Base-by-base conservation (phyloP, 2,329 filamentous ascomycete genomes). In the Diaporthe ilicicola region DNA sequence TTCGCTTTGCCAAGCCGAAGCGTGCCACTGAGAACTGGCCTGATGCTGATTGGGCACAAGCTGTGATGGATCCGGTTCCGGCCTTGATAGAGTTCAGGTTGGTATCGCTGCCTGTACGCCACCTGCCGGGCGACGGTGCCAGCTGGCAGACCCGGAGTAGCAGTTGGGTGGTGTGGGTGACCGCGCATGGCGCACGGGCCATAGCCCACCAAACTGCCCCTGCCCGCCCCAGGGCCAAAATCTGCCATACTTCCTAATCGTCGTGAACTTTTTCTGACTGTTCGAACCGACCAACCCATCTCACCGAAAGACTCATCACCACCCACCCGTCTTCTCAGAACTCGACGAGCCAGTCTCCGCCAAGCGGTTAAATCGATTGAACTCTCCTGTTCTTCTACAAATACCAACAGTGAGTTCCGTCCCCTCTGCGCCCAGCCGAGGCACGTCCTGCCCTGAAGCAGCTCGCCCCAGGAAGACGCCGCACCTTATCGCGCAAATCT, bases 311-410 rank as follows among this genome's bases (percentile, higher is more conserved):
- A 76, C 74, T 76, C 76, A 76, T 78, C 77, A 79, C 76, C 69
- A 65, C 50, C 68, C 54, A 61, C 66, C 62, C 62, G 59, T 39
- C 70, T 53, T 79, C 81, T 80, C 80, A 89, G 93, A 92, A 97
- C 94, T 94, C 89, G 94, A 96, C 94, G 94, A 92, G 90, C 97
- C 95, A 98, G 95, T 98, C 95, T 97, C 95, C 95, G 95, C 93
- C 89, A 91, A 84, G 93, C 94, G 95, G 95, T 98, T 97, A 97
- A 98, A 97, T 92, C 91, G 95, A 98, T 98, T 98, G 95, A 94
- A 87, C 88, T 92, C 93, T 95, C 93, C 88, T 92, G 93, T 95
- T 94, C 91, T 84, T 78, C 68, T 70, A 48, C 62, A 69, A 32
- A 39, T 64, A 64, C 39, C 67, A 72, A 42, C 27, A 54, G 72